Base-by-base conservation (phyloP, 2,329 filamentous ascomycete species). In the Colletotrichum viniferum region DNA sequence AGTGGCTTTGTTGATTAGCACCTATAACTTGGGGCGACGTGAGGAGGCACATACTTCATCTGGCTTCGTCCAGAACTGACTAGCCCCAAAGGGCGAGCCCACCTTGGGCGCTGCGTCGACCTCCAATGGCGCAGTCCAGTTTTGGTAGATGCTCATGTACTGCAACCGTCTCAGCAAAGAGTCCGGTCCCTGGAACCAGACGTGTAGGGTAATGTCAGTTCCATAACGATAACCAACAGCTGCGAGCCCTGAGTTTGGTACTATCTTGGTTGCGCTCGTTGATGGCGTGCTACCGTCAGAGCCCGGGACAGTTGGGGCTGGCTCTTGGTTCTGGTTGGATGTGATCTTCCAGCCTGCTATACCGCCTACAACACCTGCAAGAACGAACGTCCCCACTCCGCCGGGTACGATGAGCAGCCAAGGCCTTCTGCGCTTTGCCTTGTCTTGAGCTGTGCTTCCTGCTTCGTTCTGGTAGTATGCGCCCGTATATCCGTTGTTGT, bases 101-200 rank as follows among this genome's bases (percentile, higher is more conserved):
- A 26, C 36, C 30, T 61, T 75, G n/a, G 74, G 66, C 7, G 69
- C 63, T 4, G 69, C 71, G 62, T 71, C 68, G 21, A 68, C 60
- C 12, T 65, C 62, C 62, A 74, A 48, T 14, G 60, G 71, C 10
- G 52, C 21, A 13, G 70, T 70, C 65, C 67, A 74, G 24, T 71
- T 70, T 24, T 60, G 36, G 26, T 48, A 77, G 18, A 71, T 38
- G 24, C 38, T 62, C 60, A 38, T 66, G 43, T 74, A 77, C 32
- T 67, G 21, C 10, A 28, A 55, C 36, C 52, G 48, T 28, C 71
- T 55, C 70, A 77, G 18, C 24, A 28, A 21, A 26, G 52, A 24
- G 7, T 71, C 70, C 4, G 62, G 28, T n/a, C 71, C 70, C 21
- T 74, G 74, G 13, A 76, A 74, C 26, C 67, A 71, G 13, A 77